Base-by-base conservation (phyloP, 1,284 basidiomycete genomes). In the Heliocybe sulcata region DNA sequence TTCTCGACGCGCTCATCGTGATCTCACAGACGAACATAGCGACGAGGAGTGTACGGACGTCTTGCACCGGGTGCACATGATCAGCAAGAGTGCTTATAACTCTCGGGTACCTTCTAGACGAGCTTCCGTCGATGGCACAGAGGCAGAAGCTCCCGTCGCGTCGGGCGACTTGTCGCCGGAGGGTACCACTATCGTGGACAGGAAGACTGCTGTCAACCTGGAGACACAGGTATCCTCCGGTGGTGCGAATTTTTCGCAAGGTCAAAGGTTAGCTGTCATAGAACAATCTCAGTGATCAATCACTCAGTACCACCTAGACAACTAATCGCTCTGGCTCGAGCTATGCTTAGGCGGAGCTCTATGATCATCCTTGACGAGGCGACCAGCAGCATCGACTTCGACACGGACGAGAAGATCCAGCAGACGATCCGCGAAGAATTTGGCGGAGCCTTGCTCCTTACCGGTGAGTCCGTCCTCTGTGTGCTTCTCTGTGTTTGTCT, bases 301-400 rank as follows among this genome's bases (percentile, higher is more conserved):
- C 6, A 31, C 12, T 4, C 4, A 4, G 29, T 31, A 4, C 29
- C 29, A n/a, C n/a, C n/a, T 31, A 31, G 29, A 12, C 92, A 94
- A 68, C 75, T 94, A 1, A 81, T 94, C 23, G 87, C 90, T 1
- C 82, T 90, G 79, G 86, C 87, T 1, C 77, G 90, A 16, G 90
- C 90, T 0, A 75, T 94, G 14, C 74, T 95, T 9, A 75, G 90
- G 8, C 78, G 82, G 3, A 89, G 86, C 58, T 79, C 85, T 16
- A 81, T 94, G 57, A 85, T 94, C 53, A 82, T 94, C 27, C 75
- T 94, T 56, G 92, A 94, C 67, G 92, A 94, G 68, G 90, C 89
- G 8, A 92, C 87, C 0, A 84, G 80, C 60, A 84, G 83, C 61
- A 88, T 87, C 56, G 85, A 86, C 61, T 90, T 90, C 63, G 81